A percentile compares a stretch with the other conserved stretches of the same genome.
Conservation (phyloP, 139 green algal species). For the Haematococcus sp. region DNA sequence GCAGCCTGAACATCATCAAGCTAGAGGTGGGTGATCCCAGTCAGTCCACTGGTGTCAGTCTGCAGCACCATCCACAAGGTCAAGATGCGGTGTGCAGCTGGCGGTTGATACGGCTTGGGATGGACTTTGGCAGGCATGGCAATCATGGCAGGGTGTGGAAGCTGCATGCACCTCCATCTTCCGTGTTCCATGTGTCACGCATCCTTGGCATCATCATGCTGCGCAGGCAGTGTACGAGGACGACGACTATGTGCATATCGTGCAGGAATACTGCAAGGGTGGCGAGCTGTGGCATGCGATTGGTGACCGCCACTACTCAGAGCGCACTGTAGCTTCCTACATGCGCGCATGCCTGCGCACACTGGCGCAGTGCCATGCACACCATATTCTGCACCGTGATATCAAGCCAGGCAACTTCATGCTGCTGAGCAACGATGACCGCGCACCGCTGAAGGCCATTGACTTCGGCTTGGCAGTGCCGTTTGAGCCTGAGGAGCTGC, state of each 20-base stretch:
- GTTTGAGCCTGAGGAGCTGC: constrained; percentile 15
- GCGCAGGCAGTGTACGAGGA: constrained; percentile 65
- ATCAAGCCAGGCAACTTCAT: constrained; percentile 79
- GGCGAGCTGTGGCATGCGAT: constrained; percentile 79
- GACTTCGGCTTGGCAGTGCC: constrained; percentile 78
- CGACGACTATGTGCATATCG: constrained; percentile 68
- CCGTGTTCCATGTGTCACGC: too few relatives aligned
- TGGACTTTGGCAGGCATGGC: too few relatives aligned
- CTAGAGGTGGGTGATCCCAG: constrained; percentile 37
- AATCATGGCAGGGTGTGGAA: too few relatives aligned
- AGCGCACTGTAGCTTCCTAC: constrained; percentile 48
- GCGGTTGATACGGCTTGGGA: too few relatives aligned
- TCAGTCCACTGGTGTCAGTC: too few relatives aligned
- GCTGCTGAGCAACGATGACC: constrained; percentile 61
- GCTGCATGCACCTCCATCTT: too few relatives aligned
- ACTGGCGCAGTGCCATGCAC: constrained; percentile 69
- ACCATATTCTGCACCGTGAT: constrained; percentile 72
- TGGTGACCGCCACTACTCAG: constrained; percentile 35
- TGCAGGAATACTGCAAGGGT: constrained; percentile 82
- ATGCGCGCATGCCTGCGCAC: constrained; percentile 71
- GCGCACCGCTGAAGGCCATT: constrained; percentile 81
- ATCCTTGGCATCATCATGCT: too few relatives aligned
- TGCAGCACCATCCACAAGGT: too few relatives aligned
- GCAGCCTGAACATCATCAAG: constrained; percentile 76
- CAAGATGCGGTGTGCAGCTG: too few relatives aligned